Evolutionary conservation across 2,329 filamentous ascomycete genomes (phyloP).

Genomic region (Xylariaceae sp.): DNA sequence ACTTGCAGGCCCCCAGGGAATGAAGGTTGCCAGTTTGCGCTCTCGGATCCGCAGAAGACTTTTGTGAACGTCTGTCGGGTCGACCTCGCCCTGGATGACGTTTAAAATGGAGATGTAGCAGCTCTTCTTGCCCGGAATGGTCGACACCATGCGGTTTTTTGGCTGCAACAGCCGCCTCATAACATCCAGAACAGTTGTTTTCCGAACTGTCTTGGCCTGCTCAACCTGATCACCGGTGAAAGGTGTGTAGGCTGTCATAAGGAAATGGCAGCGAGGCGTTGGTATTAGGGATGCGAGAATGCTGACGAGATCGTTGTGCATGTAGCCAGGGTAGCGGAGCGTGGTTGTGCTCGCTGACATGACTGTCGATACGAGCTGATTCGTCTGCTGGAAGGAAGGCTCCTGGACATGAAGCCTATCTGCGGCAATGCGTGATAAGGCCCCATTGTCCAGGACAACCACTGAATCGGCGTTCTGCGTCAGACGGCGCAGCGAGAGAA

Average conservation of each 20-base stretch:
- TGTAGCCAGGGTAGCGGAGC: constrained; percentile 93
- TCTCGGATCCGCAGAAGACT: constrained; percentile 93
- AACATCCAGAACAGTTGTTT: constrained; percentile 95
- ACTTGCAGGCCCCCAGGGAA: constrained; percentile 95
- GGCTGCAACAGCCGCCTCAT: constrained; percentile 94
- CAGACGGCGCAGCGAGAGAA: constrained; percentile 82
- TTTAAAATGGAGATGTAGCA: constrained; percentile 99
- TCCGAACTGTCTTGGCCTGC: constrained; percentile 93
- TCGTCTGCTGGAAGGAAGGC: constrained; percentile 94
- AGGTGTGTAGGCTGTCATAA: constrained; percentile 97
- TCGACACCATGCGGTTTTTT: constrained; percentile 99
- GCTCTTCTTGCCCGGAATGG: constrained; percentile 88
- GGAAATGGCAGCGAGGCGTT: constrained; percentile 92
- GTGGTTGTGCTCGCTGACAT: constrained; percentile 98
- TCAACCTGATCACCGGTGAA: constrained; percentile 96
- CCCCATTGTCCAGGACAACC: constrained; percentile 93
- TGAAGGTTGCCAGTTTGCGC: constrained; percentile 88
- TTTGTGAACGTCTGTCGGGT: constrained; percentile 98
- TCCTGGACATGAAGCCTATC: constrained; percentile 92
- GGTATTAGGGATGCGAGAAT: constrained; percentile 94
- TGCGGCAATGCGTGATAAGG: constrained; percentile 85
- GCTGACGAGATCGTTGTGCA: constrained; percentile 98
- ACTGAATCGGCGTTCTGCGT: constrained; percentile 97
- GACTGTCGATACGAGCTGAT: constrained; percentile 93
- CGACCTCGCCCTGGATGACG: constrained; percentile 97